phyloP scores from a whole-genome alignment of 2,329 filamentous ascomycete genomes.

The Myriosclerotinia duriaeana region DNA sequence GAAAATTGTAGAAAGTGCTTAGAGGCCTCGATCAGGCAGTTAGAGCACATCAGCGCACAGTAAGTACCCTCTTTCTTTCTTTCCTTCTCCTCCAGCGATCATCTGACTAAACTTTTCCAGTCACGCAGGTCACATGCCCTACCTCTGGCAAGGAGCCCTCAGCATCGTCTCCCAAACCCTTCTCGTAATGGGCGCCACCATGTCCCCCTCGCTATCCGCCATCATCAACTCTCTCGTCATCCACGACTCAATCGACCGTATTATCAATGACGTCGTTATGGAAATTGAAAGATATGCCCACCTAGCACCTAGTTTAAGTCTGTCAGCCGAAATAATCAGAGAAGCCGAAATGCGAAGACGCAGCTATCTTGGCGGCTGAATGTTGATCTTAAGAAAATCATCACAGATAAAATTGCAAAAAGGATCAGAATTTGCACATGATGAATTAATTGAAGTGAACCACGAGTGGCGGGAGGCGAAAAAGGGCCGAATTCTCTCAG shows the following conservation, averaged over 20 bases:
- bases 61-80: slow-evolving; percentile 46
- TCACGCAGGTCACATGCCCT: slow-evolving; percentile 80
- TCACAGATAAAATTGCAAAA: neutral
- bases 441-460: neutral
- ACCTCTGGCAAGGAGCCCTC: slow-evolving; percentile 80
- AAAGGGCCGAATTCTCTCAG: slow-evolving; percentile 6
- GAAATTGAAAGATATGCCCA: slow-evolving; percentile 74
- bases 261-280: slow-evolving; percentile 73
- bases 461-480: slow-evolving; percentile 1
- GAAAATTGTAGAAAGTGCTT: slow-evolving; percentile 80
- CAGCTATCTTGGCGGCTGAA: slow-evolving; percentile 53
- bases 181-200: slow-evolving; percentile 79
- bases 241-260: slow-evolving; percentile 66
- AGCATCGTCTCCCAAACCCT: slow-evolving; percentile 81
- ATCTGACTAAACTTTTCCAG: slow-evolving; percentile 45
- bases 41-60: slow-evolving; percentile 77
- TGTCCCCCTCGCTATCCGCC: slow-evolving; percentile 68
- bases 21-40: slow-evolving; percentile 74
- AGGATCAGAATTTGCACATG: neutral
- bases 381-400: neutral
- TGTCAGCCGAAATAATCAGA: slow-evolving; percentile 77
- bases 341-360: slow-evolving; percentile 72
- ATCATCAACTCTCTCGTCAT: slow-evolving; percentile 62
- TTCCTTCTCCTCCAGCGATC: neutral
- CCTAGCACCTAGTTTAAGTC: slow-evolving; percentile 70